phyloP scores from a whole-genome alignment of 2,329 filamentous ascomycete species.

The Colletotrichum tamarilloi region DNA sequence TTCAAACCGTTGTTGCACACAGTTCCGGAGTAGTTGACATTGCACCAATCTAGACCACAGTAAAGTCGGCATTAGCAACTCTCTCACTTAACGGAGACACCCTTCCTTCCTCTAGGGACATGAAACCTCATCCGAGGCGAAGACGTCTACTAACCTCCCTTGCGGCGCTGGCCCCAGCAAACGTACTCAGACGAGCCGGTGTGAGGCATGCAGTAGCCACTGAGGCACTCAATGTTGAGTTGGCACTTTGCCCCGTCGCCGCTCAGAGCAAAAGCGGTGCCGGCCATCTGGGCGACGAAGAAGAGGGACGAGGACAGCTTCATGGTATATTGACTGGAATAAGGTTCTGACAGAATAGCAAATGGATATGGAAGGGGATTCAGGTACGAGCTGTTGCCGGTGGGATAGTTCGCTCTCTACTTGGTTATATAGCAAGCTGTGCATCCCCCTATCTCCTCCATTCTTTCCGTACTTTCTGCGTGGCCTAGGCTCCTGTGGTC shows the following conservation, averaged over 20 bases:
- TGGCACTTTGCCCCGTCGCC: neutral
- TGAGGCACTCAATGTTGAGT: neutral
- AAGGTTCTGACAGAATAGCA: neutral
- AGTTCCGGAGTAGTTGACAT: neutral
- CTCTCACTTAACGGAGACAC: neutral
- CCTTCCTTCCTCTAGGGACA: too few species aligned
- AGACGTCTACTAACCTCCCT: neutral
- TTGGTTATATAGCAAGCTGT: neutral
- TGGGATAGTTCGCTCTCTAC: neutral
- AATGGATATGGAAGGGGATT: neutral
- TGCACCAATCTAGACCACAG: neutral
- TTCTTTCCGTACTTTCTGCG: neutral
- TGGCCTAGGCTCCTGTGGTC: neutral
- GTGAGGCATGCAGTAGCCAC: neutral
- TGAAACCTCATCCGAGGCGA: neutral
- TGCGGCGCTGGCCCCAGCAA: neutral
- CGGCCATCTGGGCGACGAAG: neutral
- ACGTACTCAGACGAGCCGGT: neutral
- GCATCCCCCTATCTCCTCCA: too few species aligned
- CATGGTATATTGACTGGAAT: neutral
- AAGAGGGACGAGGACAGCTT: neutral
- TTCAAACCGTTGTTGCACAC: neutral
- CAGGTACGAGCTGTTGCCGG: neutral
- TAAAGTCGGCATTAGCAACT: neutral
- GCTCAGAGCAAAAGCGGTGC: neutral